Conservation (phyloP, 225 moss, liverwort and hornwort genomes). For the Marchantia paleacea region DNA sequence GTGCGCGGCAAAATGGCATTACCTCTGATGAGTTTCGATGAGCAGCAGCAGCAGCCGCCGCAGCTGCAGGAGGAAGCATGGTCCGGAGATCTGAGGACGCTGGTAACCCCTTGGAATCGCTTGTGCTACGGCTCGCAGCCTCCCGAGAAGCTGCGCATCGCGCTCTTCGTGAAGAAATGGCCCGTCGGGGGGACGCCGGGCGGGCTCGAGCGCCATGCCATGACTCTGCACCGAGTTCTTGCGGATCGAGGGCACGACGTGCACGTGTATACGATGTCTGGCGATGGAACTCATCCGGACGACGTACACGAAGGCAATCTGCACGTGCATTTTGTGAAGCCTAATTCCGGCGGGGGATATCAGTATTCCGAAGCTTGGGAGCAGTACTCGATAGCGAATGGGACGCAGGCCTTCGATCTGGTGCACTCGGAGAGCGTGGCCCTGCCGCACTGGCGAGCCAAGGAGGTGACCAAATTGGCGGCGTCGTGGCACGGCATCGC, state of each 20-base stretch:
- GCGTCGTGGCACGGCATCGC: slow-evolving; percentile 99
- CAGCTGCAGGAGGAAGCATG: slow-evolving; percentile 23
- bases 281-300: slow-evolving; percentile 42
- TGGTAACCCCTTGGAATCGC: slow-evolving; percentile 75
- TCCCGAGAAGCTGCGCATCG: slow-evolving; percentile 58
- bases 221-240: slow-evolving; percentile 84
- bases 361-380: slow-evolving; percentile 63
- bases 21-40: not conserved
- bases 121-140: slow-evolving; percentile 57
- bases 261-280: slow-evolving; percentile 79
- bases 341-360: slow-evolving; percentile 54
- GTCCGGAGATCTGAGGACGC: slow-evolving; percentile 73
- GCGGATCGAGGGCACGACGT: slow-evolving; percentile 83
- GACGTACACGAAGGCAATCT: slow-evolving; percentile 57
- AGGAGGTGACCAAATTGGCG: slow-evolving; percentile 53
- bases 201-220: slow-evolving; percentile 92
- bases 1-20: not conserved
- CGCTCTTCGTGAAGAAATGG: slow-evolving; percentile 98
- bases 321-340: slow-evolving; percentile 66
- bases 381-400: slow-evolving; percentile 37
- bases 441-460: slow-evolving; percentile 81
- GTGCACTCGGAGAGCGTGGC: slow-evolving; percentile 97
- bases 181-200: slow-evolving; percentile 88
- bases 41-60: not conserved
- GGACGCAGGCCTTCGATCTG: slow-evolving; percentile 51